These are phyloP conservation scores for Hymenoscyphus salicellus DNA, from an alignment of 2,329 filamentous ascomycete genomes.

Conservation along the genomic window DNA sequence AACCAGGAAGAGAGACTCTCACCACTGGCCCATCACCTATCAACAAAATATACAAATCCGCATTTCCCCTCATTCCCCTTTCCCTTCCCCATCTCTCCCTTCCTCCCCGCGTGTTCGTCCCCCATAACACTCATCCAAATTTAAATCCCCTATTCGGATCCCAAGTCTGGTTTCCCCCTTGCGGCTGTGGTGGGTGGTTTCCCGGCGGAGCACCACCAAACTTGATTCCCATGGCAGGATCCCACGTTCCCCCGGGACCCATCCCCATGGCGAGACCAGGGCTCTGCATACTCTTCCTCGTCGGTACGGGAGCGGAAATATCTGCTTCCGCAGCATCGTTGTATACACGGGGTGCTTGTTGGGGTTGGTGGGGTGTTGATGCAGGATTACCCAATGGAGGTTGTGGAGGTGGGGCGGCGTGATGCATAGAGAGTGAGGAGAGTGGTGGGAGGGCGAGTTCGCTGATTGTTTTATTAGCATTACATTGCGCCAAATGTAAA, in stretches of 20 bases:
- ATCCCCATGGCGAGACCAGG: slow-evolving; percentile 39
- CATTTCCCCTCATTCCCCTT: not conserved
- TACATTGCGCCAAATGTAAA: too few relatives aligned
- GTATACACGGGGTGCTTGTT: slow-evolving; percentile 25
- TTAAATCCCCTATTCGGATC: slow-evolving; percentile 33
- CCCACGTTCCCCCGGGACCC: slow-evolving; percentile 61
- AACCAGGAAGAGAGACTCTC: too few relatives aligned
- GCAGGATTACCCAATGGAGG: slow-evolving; percentile 17
- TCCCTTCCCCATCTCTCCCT: not conserved
- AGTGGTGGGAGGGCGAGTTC: slow-evolving; percentile 14
- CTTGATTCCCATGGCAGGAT: slow-evolving; percentile 74
- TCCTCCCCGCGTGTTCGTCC: not conserved
- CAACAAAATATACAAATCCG: not conserved
- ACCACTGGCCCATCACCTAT: too few relatives aligned
- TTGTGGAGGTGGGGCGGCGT: slow-evolving; percentile 16
- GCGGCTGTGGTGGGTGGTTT: not conserved
- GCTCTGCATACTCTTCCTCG: slow-evolving; percentile 50
- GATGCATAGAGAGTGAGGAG: slow-evolving; percentile 23
- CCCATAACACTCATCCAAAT: slow-evolving; percentile 26
- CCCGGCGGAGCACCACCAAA: slow-evolving; percentile 53
- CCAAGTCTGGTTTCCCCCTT: slow-evolving; percentile 25
- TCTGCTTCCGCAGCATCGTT: slow-evolving; percentile 10
- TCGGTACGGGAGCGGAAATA: slow-evolving; percentile 47
- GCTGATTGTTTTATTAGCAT: slow-evolving; percentile 30
- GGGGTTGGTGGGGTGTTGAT: slow-evolving; percentile 11